These are phyloP conservation scores for Termitomyces sp. DNA, from an alignment of 768 basidiomycete genomes.

Conservation along the genomic window DNA sequence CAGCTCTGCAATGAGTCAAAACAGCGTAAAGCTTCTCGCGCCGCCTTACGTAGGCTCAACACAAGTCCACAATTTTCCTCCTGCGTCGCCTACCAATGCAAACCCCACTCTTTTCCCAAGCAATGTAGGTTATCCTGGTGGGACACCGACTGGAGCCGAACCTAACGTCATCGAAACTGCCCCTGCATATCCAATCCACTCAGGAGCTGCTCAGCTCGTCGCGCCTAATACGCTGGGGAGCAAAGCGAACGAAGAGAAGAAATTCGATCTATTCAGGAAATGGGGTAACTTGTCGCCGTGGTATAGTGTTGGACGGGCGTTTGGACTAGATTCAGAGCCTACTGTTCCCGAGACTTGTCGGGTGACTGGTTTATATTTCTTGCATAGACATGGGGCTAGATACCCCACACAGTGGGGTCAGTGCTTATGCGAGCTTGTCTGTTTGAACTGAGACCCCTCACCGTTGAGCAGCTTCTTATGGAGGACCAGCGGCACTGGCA, in stretches of 20 bases:
- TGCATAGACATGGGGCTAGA: conserved; percentile 80
- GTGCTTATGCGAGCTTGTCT: conserved; percentile 18
- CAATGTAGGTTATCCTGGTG: conserved; percentile 70
- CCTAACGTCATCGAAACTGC: conserved; percentile 68
- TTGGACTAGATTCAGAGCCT: conserved; percentile 69
- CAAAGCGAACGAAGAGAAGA: conserved; percentile 11
- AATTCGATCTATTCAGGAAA: conserved; percentile 64
- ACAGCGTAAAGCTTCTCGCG: conserved; percentile 33
- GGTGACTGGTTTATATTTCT: conserved; percentile 68
- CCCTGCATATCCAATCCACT: conserved; percentile 73
- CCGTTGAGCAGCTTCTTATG: conserved; percentile 43
- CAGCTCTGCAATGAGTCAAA: conserved; percentile 8
- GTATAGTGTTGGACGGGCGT: conserved; percentile 67
- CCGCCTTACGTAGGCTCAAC: conserved; percentile 72
- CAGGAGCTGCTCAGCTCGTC: conserved; percentile 61
- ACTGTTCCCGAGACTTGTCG: conserved; percentile 65
- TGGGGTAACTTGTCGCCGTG: conserved; percentile 89
- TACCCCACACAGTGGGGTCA: conserved; percentile 63
- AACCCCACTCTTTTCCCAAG: conserved; percentile 73
- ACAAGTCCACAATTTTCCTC: conserved; percentile 64
- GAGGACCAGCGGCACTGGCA: conserved; percentile 56
- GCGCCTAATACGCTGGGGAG: conserved; percentile 33
- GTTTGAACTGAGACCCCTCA: neutral
- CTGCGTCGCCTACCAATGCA: conserved; percentile 65
- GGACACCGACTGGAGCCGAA: conserved; percentile 77